Base-by-base conservation (phyloP, 163 green algal species). In the Volvox carteri region DNA sequence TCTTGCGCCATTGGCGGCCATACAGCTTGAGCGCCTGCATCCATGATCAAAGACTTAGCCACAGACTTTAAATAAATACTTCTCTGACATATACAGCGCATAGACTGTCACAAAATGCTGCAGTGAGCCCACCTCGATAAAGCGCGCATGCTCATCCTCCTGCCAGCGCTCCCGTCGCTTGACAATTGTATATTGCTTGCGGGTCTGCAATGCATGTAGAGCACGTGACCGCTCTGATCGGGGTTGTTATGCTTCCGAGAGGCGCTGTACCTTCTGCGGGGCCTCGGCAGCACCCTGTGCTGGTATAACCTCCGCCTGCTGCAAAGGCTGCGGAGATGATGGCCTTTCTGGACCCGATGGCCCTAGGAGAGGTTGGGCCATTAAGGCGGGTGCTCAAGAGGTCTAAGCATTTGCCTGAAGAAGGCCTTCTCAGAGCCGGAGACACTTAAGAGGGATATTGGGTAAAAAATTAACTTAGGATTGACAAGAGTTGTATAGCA, bases 1-100 rank as follows among this genome's bases (percentile, higher is more conserved):
- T 94, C 58, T 90, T 90, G 4, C 87, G 65, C 92, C 92, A 94
- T 33, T 85, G 50, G 14, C 92, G 84, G 25, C 91, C 86, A 70
- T 92, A 91, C 16, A 94, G 84, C 35, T 88, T 90, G 11, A 94
- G 68, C 14, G 84, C 92, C 54, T 93, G 65, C 73, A 25, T 23
- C 56, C 56, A 23, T 58, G 48, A 14, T n/a, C n/a, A n/a, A n/a
- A n/a, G n/a, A n/a, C n/a, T n/a, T n/a, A n/a, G n/a, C n/a, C n/a
- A n/a, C n/a, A n/a, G n/a, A n/a, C n/a, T n/a, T n/a, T n/a, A n/a
- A n/a, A n/a, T n/a, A n/a, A n/a, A n/a, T n/a, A n/a, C n/a, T n/a
- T n/a, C n/a, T n/a, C n/a, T n/a, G n/a, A n/a, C n/a, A n/a, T n/a
- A n/a, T n/a, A n/a, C n/a, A n/a, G n/a, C n/a, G n/a, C n/a, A n/a